A percentile compares a stretch with the other conserved stretches of the same genome.
phyloP scores from a whole-genome alignment of 2,329 filamentous ascomycete species.

The Lachnum nothofagi region DNA sequence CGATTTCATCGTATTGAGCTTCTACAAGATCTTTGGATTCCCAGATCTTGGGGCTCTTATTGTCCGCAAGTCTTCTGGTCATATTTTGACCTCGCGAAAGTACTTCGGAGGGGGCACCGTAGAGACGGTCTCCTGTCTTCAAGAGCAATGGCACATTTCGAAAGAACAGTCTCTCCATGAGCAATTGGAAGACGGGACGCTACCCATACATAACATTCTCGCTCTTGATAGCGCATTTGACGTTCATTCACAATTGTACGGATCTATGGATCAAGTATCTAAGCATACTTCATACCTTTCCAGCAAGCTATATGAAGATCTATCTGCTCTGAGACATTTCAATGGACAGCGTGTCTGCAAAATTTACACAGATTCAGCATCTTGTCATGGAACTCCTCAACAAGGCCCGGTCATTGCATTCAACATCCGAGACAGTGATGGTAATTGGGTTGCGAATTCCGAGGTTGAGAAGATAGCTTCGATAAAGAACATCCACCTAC shows the following conservation, averaged over 20 bases:
- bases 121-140: slow-evolving; percentile 75
- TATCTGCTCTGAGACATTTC: slow-evolving; percentile 59
- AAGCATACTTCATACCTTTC: slow-evolving; percentile 66
- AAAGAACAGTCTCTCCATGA: slow-evolving; percentile 72
- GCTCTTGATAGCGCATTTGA: slow-evolving; percentile 72
- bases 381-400: slow-evolving; percentile 29
- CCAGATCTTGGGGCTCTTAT: slow-evolving; percentile 84
- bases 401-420: slow-evolving; percentile 78
- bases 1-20: slow-evolving; percentile 81
- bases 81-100: slow-evolving; percentile 58
- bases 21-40: slow-evolving; percentile 98
- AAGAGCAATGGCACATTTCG: slow-evolving; percentile 74
- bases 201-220: slow-evolving; percentile 85
- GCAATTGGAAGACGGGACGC: slow-evolving; percentile 81
- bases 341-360: slow-evolving; percentile 44
- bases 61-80: slow-evolving; percentile 65
- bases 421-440: slow-evolving; percentile 66
- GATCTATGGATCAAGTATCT: slow-evolving; percentile 63
- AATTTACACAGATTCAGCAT: slow-evolving; percentile 32
- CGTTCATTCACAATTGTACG: slow-evolving; percentile 64
- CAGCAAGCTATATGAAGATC: slow-evolving; percentile 50
- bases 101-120: slow-evolving; percentile 97
- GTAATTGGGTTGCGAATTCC: slow-evolving; percentile 71
- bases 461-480: slow-evolving; percentile 84
- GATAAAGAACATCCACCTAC: slow-evolving; percentile 73